Percentiles rank a stretch among this genome's conserved stretches.
These are phyloP conservation scores for Pyrenophora tritici-repentis DNA, from an alignment of 2,329 filamentous ascomycete species.

Conservation along the genomic window DNA sequence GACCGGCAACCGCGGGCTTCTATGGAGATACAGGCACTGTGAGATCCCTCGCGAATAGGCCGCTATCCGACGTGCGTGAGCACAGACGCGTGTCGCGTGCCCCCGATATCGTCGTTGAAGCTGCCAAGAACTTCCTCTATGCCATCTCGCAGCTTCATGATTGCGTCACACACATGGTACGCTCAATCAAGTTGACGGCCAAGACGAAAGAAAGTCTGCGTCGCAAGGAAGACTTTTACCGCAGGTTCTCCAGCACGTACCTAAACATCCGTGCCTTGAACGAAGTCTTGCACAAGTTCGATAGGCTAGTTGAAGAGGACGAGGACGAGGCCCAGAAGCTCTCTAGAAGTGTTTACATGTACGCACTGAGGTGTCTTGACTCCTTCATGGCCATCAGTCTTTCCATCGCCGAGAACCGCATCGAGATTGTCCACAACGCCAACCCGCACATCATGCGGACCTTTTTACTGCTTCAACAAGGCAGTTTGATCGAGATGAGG, in stretches of 20 bases:
- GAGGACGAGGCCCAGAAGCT: conserved; percentile 51
- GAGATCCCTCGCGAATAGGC: conserved; percentile 50
- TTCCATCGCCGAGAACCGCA: conserved; percentile 44
- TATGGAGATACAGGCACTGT: conserved; percentile 45
- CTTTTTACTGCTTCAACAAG: conserved; percentile 63
- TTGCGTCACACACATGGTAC: conserved; percentile 43
- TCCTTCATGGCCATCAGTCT: conserved; percentile 45
- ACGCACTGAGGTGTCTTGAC: conserved; percentile 42
- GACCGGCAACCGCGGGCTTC: conserved; percentile 39
- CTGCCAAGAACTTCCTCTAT: conserved; percentile 61
- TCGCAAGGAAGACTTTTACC: conserved; percentile 53
- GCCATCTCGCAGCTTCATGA: conserved; percentile 58
- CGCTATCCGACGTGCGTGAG: conserved; percentile 63
- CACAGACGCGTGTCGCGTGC: conserved; percentile 56
- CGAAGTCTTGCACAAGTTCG: conserved; percentile 57
- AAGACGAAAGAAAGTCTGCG: conserved; percentile 52
- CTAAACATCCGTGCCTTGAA: conserved; percentile 62
- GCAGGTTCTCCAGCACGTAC: conserved; percentile 61
- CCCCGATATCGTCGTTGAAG: conserved; percentile 58
- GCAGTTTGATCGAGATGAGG: conserved; percentile 62
- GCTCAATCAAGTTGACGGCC: conserved; percentile 42
- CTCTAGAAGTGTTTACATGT: conserved; percentile 42
- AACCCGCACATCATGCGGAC: conserved; percentile 64
- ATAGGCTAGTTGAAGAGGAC: conserved; percentile 56
- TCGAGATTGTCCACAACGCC: conserved; percentile 59